These are phyloP conservation scores for Talaromyces sp. DNA, from an alignment of 2,329 filamentous ascomycete genomes.

Conservation along the genomic window DNA sequence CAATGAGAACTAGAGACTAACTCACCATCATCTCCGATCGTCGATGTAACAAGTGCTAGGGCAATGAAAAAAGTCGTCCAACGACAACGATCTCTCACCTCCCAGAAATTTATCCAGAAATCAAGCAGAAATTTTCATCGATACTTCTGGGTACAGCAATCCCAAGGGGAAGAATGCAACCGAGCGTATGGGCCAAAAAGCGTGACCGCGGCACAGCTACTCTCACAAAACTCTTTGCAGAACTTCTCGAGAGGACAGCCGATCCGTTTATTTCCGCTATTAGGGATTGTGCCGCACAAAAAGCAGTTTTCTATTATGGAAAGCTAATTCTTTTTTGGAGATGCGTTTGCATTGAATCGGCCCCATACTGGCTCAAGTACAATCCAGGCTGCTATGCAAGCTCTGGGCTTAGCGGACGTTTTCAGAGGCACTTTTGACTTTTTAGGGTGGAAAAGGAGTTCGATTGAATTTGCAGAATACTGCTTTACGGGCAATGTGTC, in stretches of 20 bases:
- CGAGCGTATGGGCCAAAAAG: slow-evolving; percentile 20
- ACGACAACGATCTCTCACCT: too few species aligned
- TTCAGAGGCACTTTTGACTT: slow-evolving; percentile 15
- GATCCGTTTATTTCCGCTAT: slow-evolving; percentile 26
- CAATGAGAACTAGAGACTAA: too few species aligned
- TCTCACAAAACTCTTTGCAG: slow-evolving; percentile 17
- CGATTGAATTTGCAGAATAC: neutral
- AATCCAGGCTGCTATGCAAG: slow-evolving; percentile 21
- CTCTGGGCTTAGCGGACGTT: slow-evolving; percentile 19
- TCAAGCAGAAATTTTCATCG: slow-evolving; percentile 21
- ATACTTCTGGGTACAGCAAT: slow-evolving; percentile 22
- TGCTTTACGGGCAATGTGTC: neutral
- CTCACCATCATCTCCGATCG: too few species aligned
- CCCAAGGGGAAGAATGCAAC: slow-evolving; percentile 22
- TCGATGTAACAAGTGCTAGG: too few species aligned
- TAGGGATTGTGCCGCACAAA: slow-evolving; percentile 18
- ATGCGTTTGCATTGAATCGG: slow-evolving; percentile 19
- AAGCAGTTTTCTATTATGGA: slow-evolving; percentile 18
- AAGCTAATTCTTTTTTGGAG: slow-evolving; percentile 25
- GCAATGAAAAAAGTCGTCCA: too few species aligned
- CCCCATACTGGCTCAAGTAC: slow-evolving; percentile 24
- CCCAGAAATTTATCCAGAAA: too few species aligned
- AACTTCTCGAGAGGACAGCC: slow-evolving; percentile 20
- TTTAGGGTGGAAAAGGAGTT: slow-evolving; percentile 16
- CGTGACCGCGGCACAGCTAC: slow-evolving; percentile 1